These are phyloP conservation scores for Hyaloscypha finlandica DNA, from an alignment of 495 filamentous ascomycete genomes.

Conservation along the genomic window DNA sequence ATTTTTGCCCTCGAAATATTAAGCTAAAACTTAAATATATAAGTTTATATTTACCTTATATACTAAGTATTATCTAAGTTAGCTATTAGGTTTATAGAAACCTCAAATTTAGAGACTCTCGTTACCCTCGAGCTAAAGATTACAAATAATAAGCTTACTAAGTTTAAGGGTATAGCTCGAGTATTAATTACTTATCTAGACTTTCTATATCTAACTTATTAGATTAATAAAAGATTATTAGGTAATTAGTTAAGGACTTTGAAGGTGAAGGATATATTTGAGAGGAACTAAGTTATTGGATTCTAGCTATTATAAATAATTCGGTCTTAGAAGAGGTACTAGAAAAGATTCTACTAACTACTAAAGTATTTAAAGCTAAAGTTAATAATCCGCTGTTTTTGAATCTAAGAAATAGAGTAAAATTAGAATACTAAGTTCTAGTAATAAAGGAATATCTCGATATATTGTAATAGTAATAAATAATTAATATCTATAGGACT, in stretches of 20 bases:
- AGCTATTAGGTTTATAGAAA: no score
- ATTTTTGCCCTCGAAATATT: no score
- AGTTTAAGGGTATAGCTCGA: conserved; percentile 15
- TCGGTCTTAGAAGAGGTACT: conserved; percentile 13
- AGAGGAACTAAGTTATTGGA: conserved; percentile 12
- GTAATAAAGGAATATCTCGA: no score
- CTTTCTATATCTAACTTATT: conserved; percentile 12
- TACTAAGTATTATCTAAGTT: no score
- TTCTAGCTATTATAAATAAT: conserved; percentile 24
- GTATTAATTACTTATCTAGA: conserved; percentile 15
- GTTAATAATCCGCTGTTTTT: no score
- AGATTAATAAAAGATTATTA: conserved; percentile 19
- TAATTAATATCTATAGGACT: no score
- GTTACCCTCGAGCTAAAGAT: conserved; percentile 11
- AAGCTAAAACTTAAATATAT: no score
- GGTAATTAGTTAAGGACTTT: conserved; percentile 20
- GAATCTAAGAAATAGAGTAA: no score
- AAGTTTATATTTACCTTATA: no score
- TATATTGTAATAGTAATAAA: no score
- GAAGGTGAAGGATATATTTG: conserved; percentile 18
- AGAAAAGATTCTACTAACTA: conserved; percentile 8
- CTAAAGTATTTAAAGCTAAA: conserved; percentile 10
- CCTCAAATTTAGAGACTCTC: no score
- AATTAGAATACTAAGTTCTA: no score
- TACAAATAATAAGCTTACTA: conserved; percentile 16